Percentiles rank a stretch among this genome's conserved stretches.
phyloP scores from a whole-genome alignment of 345 rosid genomes.

The Syzygium jambos region DNA sequence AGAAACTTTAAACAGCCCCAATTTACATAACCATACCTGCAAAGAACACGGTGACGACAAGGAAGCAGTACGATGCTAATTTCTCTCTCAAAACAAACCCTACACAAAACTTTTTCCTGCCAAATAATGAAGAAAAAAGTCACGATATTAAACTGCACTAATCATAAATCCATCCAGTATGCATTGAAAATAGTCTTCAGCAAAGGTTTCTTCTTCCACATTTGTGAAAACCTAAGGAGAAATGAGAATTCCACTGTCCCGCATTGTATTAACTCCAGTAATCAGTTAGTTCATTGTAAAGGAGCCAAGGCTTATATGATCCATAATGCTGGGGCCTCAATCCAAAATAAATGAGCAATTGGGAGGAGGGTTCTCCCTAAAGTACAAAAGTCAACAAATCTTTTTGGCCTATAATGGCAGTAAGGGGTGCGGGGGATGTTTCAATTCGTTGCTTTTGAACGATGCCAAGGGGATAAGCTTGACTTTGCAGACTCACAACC shows the following conservation, averaged over 20 bases:
- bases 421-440: neutral
- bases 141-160: neutral
- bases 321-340: neutral
- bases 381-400: neutral
- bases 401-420: neutral
- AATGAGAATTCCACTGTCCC: neutral
- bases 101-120: slow-evolving; percentile 93
- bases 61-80: slow-evolving; percentile 89
- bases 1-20: neutral
- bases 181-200: neutral
- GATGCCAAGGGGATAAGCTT: neutral
- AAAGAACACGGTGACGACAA: slow-evolving; percentile 85
- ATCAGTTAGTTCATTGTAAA: neutral
- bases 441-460: neutral
- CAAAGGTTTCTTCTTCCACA: neutral
- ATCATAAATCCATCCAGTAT: neutral
- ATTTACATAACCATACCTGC: slow-evolving; percentile 46
- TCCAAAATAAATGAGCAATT: neutral
- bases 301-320: neutral
- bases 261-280: neutral
- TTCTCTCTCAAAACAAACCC: slow-evolving; percentile 89
- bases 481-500: neutral
- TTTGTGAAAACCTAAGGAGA: neutral
- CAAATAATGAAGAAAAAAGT: neutral
- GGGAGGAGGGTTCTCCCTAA: neutral